Conservation (phyloP, 768 basidiomycete genomes). For the Podaxis sp. region DNA sequence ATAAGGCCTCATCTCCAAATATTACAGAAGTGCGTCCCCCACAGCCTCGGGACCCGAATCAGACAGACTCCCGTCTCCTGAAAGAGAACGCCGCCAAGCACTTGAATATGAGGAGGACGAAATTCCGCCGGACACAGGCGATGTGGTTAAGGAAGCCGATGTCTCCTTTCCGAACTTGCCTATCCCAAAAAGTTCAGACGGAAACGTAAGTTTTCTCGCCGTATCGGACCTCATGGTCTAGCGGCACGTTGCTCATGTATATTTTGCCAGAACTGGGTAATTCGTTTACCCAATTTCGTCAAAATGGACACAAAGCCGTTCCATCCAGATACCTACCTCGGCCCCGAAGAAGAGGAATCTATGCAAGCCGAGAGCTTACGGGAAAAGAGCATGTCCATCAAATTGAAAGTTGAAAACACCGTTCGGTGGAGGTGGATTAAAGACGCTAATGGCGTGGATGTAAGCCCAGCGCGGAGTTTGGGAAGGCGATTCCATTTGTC, state of each 20-base stretch:
- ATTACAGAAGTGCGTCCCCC: slow-evolving; percentile 34
- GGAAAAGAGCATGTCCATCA: slow-evolving; percentile 80
- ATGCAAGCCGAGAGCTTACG: slow-evolving; percentile 55
- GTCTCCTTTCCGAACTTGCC: slow-evolving; percentile 87
- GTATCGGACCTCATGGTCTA: neutral
- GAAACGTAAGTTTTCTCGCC: slow-evolving; percentile 52
- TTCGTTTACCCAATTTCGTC: slow-evolving; percentile 92
- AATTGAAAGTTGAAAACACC: slow-evolving; percentile 89
- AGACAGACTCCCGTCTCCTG: slow-evolving; percentile 60
- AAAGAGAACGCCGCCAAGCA: slow-evolving; percentile 60
- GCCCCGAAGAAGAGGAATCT: slow-evolving; percentile 70
- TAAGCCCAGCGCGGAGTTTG: slow-evolving; percentile 35
- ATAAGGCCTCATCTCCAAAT: slow-evolving; percentile 6
- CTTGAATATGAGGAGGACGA: slow-evolving; percentile 84
- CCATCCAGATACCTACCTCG: slow-evolving; percentile 80
- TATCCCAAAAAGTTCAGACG: slow-evolving; percentile 74
- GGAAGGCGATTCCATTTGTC: neutral
- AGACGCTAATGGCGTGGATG: slow-evolving; percentile 69
- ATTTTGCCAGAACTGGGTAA: slow-evolving; percentile 75
- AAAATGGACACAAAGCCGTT: slow-evolving; percentile 88
- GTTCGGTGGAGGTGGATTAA: slow-evolving; percentile 94
- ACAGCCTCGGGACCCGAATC: slow-evolving; percentile 51
- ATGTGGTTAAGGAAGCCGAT: slow-evolving; percentile 57
- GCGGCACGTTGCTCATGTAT: neutral
- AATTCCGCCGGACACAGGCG: slow-evolving; percentile 40